Evolutionary conservation across 2,329 filamentous ascomycete species (phyloP).

Genomic region (Exophiala viscosa): DNA sequence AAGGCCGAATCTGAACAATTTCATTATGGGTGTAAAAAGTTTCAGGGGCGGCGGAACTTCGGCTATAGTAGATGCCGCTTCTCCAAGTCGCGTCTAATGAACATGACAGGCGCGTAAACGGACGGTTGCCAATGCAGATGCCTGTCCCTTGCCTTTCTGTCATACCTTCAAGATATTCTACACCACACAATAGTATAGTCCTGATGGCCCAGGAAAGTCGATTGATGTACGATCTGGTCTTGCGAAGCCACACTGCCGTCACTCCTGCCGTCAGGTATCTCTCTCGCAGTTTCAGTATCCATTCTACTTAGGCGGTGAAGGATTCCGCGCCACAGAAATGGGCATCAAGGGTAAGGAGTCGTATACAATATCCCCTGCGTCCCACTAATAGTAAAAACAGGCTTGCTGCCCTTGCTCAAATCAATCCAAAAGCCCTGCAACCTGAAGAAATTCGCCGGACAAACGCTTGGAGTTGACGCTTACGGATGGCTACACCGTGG

Average conservation of each 20-base stretch:
- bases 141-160: too few relatives aligned
- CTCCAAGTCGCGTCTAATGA: neutral
- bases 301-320: slow-evolving; percentile 21
- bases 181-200: too few relatives aligned
- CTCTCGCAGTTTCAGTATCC: neutral
- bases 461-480: slow-evolving; percentile 90
- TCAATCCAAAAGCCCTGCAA: slow-evolving; percentile 89
- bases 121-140: too few relatives aligned
- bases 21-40: slow-evolving; percentile 3
- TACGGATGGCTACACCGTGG: slow-evolving; percentile 98
- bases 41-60: slow-evolving; percentile 16
- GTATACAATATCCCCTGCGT: neutral
- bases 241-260: neutral
- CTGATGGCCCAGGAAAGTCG: too few relatives aligned
- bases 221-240: neutral
- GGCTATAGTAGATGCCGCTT: neutral
- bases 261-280: neutral
- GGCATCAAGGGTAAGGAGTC: slow-evolving; percentile 42
- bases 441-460: slow-evolving; percentile 79
- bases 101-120: too few relatives aligned
- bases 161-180: too few relatives aligned
- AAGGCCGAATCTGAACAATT: neutral
- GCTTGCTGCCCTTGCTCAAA: slow-evolving; percentile 85
- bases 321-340: slow-evolving; percentile 31
- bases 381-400: slow-evolving; percentile 42